Base-by-base conservation (phyloP, 352 stramenopile genomes). In the Pelagophyceae sp. region DNA sequence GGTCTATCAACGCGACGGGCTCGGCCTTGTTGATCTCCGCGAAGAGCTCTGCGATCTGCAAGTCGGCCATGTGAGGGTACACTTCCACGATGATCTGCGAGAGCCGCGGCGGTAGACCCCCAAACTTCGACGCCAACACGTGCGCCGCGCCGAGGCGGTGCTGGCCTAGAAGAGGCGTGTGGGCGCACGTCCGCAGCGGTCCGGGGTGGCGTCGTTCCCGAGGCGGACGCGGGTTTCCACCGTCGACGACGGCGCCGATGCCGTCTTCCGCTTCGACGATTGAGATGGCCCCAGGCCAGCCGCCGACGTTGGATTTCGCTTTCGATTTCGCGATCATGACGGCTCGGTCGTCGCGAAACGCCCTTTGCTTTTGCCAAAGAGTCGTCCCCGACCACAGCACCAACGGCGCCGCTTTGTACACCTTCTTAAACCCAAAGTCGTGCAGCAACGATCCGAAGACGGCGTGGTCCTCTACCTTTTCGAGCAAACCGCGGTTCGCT, bases 1-100 rank as follows among this genome's bases (percentile, higher is more conserved):
- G 40, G 77, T 90, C 86, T 0, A 90, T 71, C 11, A 88, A 76
- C 74, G 87, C 87, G 35, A 89, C 80, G 6, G 86, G 86, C 81
- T 89, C 84, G 20, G 84, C 84, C 76, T 87, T 89, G 77, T 90
- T 90, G 51, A 90, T 87, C 84, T 90, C 86, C 50, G 85, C 80
- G 78, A 90, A 90, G 51, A 90, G 81, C 40, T 87, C 83, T 40
- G 82, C 40, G 0, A 82, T 79, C 29, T 76, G 25, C 45, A 27
- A 0, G 2, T 64, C 51, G 50, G 11, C n/a, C 27, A 72, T 61
- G 0, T 33, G 17, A 23, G 78, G 76, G 72, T 83, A 88, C 0
- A 88, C 83, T 81, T 90, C 85, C 27, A 90, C 85, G 32, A 88
- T 75, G 77, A 90, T 84, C 64, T 77, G 79, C n/a, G 50, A 38